phyloP scores from a whole-genome alignment of 2,329 filamentous ascomycete species.

The Talaromyces islandicus region DNA sequence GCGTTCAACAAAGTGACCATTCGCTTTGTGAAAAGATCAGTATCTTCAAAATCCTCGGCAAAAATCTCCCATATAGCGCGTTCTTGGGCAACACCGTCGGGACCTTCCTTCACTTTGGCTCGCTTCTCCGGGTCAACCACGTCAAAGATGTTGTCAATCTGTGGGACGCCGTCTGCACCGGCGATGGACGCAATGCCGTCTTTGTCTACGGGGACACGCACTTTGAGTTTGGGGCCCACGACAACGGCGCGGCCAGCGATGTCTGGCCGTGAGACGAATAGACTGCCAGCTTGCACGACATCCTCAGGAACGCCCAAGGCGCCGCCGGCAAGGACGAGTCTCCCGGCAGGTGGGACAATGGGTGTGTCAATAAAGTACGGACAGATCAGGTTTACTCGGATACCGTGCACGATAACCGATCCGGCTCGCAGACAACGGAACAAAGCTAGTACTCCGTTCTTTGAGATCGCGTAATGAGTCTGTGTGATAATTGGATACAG shows the following conservation, averaged over 20 bases:
- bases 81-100: slow-evolving; percentile 23
- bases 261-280: slow-evolving; percentile 54
- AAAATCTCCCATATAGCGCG: slow-evolving; percentile 56
- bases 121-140: slow-evolving; percentile 11
- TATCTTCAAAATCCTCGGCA: slow-evolving; percentile 52
- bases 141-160: slow-evolving; percentile 12
- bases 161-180: slow-evolving; percentile 13
- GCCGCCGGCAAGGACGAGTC: slow-evolving; percentile 52
- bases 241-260: slow-evolving; percentile 54
- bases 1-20: slow-evolving; percentile 51
- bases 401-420: slow-evolving; percentile 41
- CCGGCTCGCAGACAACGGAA: slow-evolving; percentile 54
- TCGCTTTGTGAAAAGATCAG: slow-evolving; percentile 51
- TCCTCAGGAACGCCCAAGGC: slow-evolving; percentile 50
- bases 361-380: slow-evolving; percentile 63
- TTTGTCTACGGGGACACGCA: slow-evolving; percentile 25
- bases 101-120: slow-evolving; percentile 13
- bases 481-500: slow-evolving; percentile 35
- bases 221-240: slow-evolving; percentile 51
- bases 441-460: slow-evolving; percentile 61
- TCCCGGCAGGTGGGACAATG: slow-evolving; percentile 45
- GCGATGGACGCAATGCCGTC: slow-evolving; percentile 17
- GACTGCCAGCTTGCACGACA: slow-evolving; percentile 59
- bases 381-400: slow-evolving; percentile 61
- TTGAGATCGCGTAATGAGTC: slow-evolving; percentile 54